Evolutionary conservation across 129 eudicot genomes (phyloP).

Genomic region (Lonicera japonica): DNA sequence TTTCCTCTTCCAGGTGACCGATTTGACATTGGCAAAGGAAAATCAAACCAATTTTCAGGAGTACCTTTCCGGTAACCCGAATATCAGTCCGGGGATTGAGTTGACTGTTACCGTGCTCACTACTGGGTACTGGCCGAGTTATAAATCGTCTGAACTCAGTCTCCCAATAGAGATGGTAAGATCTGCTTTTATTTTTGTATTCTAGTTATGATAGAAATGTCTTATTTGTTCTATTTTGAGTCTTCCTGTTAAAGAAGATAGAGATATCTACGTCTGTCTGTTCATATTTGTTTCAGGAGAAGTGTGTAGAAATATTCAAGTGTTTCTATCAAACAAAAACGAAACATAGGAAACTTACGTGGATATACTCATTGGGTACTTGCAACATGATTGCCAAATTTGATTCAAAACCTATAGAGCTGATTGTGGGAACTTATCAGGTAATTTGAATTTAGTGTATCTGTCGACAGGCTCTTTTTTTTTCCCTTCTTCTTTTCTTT

Average conservation of each 20-base stretch:
- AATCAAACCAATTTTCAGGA: conserved; percentile 52
- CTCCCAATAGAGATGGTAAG: conserved; percentile 83
- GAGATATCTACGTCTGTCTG: not conserved
- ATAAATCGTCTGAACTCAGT: conserved; percentile 64
- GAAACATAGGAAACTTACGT: conserved; percentile 73
- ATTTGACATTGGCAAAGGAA: conserved; percentile 72
- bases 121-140: conserved; percentile 91
- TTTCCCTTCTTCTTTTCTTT: too few relatives aligned
- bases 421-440: conserved; percentile 77
- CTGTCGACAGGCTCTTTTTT: too few relatives aligned
- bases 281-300: conserved; percentile 34
- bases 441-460: conserved; percentile 13
- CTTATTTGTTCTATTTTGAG: not conserved
- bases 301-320: conserved; percentile 67
- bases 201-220: not conserved
- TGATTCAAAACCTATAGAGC: conserved; percentile 71
- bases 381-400: conserved; percentile 67
- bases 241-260: not conserved
- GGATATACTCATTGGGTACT: conserved; percentile 77
- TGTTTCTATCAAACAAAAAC: conserved; percentile 52
- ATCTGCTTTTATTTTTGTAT: not conserved
- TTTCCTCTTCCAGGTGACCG: conserved; percentile 49
- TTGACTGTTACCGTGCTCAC: conserved; percentile 81
- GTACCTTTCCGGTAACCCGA: conserved; percentile 31
- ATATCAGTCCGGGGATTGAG: conserved; percentile 62